A percentile compares a stretch with the other conserved stretches of the same genome.
These are phyloP conservation scores for Metarhizium anisopliae DNA, from an alignment of 2,329 filamentous ascomycete genomes.

Conservation along the genomic window DNA sequence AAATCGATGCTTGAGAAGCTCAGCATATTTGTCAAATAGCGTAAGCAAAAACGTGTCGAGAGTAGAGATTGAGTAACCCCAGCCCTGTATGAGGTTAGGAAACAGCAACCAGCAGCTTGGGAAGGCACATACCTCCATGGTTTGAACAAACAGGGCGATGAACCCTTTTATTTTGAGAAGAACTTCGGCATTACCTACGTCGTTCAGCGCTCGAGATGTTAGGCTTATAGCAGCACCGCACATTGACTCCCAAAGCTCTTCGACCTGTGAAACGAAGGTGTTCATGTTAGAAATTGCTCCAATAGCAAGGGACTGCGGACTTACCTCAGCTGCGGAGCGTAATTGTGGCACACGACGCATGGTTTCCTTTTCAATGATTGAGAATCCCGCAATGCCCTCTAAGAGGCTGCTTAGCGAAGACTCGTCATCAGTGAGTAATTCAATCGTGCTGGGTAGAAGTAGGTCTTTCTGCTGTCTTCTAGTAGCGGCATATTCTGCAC, in stretches of 20 bases:
- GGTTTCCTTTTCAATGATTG: constrained; percentile 91
- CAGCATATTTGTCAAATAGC: constrained; percentile 89
- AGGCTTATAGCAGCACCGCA: constrained; percentile 78
- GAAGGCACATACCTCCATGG: constrained; percentile 67
- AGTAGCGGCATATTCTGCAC: constrained; percentile 84
- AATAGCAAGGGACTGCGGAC: constrained; percentile 13
- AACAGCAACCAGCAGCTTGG: constrained; percentile 50
- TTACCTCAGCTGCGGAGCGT: constrained; percentile 71
- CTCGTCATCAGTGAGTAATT: constrained; percentile 73
- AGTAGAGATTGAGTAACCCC: constrained; percentile 75
- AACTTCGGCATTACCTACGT: constrained; percentile 80
- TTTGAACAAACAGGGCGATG: constrained; percentile 90
- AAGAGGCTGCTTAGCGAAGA: constrained; percentile 80
- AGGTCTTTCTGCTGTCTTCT: constrained; percentile 87
- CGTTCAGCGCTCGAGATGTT: constrained; percentile 68
- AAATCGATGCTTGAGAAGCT: constrained; percentile 81
- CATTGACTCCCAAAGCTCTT: constrained; percentile 98
- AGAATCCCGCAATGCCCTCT: constrained; percentile 91
- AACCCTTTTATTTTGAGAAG: constrained; percentile 92
- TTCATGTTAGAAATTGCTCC: not conserved
- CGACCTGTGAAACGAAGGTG: constrained; percentile 49
- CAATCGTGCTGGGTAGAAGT: constrained; percentile 67
- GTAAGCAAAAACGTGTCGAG: constrained; percentile 81
- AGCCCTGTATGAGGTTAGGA: constrained; percentile 81
- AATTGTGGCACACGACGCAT: constrained; percentile 80